Evolutionary conservation across 2,329 filamentous ascomycete species (phyloP), one percentile per base, ranked within the genome.

Genomic region (Albifimbria verrucaria): DNA sequence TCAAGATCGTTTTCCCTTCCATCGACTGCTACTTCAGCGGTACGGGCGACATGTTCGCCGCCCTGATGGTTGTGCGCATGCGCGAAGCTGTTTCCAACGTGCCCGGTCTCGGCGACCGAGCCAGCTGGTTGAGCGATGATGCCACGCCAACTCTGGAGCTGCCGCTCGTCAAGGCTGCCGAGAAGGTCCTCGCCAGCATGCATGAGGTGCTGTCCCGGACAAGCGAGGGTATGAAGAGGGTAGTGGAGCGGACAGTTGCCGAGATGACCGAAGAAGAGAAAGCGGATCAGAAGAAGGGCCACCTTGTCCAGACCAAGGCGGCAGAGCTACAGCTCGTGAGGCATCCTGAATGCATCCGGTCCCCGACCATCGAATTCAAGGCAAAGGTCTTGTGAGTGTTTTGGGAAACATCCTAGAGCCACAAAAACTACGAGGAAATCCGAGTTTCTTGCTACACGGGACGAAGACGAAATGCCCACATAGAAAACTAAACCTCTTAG

Each of bases 41-140:
- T 41, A 97, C 95, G 0, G 94, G 94, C 46, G 94, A 99, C 75
- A 97, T 99, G 93, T 97, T 99, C 67, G 93, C 92, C 25, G 93
- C 93, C 7, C 79, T 99, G 45, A 92, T 91, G 66, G 85, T 96
- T 1, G 90, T 90, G 41, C 86, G 93, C 25, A 85, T 99, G 65
- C 87, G 93, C 53, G 90, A 97, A 75, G 92, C 90, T 23, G 88
- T 90, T 2, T 71, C 76, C 50, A 72, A 65, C 18, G 68, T 62
- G 1, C 66, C 57, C 45, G 57, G 62, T 22, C 72, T 96, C 4
- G 70, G 77, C 17, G 67, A 74, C 7, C 81, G 72, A 2, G 70
- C 75, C 6, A 85, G 85, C 56, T 99, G 94, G 94, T 74, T 89
- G 47, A 91, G 87, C 55, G 82, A 81, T 0, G 92, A 97, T 65